Base-by-base conservation (phyloP, 306 rosid species). In the Pyrus communis region DNA sequence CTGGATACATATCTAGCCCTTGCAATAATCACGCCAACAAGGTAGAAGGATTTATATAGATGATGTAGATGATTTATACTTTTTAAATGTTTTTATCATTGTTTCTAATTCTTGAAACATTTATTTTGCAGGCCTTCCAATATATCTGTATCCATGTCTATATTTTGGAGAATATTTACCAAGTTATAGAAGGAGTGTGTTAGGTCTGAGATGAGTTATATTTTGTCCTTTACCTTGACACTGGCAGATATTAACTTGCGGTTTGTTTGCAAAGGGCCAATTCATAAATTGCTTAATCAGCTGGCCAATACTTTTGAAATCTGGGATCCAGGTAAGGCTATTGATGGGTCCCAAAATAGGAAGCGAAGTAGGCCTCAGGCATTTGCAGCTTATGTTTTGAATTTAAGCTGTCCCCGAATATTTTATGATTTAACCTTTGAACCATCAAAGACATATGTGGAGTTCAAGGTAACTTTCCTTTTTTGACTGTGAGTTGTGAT, bases 101-200 rank as follows among this genome's bases (percentile, higher is more conserved):
- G 61, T 73, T 58, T 68, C 65, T 70, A 58, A 63, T n/a, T 33
- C 33, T 65, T 15, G 11, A n/a, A 66, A 71, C 18, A 64, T 58
- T 71, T 21, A 21, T 67, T 79, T 88, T 82, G 89, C 97, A 92
- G 97, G 97, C 85, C 79, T 84, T 95, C 76, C 96, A 95, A 81
- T 92, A 88, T 84, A 71, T 90, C 87, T 95, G 99, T 95, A 95
- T 95, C 99, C 99, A 11, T 80, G 68, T 67, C 88, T 82, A 49
- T 70, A 75, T 76, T 54, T 75, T 72, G 85, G 76, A 67, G 80
- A 51, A 83, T 75, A 71, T 77, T 63, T 76, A 83, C 38, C 62
- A 54, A 71, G 57, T 76, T 79, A 68, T 68, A 65, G 55, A 82
- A 79, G 74, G 82, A 76, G 49, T 78, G 22, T 73, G 15, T 61